Evolutionary conservation across 2,329 filamentous ascomycete species (phyloP), one percentile per base, ranked within the genome.

Genomic region (Decorospora gaudefroyi): DNA sequence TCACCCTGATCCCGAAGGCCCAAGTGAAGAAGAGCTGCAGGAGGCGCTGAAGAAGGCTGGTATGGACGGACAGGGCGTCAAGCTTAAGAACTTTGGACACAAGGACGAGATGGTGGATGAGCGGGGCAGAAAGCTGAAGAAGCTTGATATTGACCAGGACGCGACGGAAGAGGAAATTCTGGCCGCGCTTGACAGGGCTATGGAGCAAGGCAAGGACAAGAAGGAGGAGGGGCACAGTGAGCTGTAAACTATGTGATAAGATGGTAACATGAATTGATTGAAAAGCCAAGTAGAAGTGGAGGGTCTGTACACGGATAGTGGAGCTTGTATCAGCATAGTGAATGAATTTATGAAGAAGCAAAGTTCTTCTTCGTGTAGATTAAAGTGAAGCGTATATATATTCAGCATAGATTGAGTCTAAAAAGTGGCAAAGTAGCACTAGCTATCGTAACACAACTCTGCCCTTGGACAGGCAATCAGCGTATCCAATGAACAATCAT

Each of bases 91-190:
- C 35, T 44, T 50, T 43, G 55, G 45, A 8, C 30, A 48, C 23
- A 31, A 55, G 31, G 53, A 59, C n/a, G 52, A 62, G 37, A 45
- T 62, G 2, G 23, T 35, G 30, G 57, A 52, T 23, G 54, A 61
- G 17, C 40, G 53, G 45, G 62, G 62, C 1, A 43, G 45, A 19
- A 52, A 55, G 27, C 26, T 65, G 32, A 53, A 55, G 30, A 62
- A 61, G 39, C 36, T 68, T 11, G 53, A 66, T 30, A 36, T 68
- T 2, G 39, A 26, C 2, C 31, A 56, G 11, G 59, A 58, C 32
- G 57, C 60, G 4, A 73, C 61, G 9, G 71, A 72, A 49, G 72
- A 68, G 46, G 73, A 72, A 31, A 73, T 74, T 50, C 75, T 78
- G 15, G 74, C 72, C 27, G 73, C 75, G 9, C 77, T 76, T 53